These are phyloP conservation scores for Leccinum disarticulatum DNA, from an alignment of 768 basidiomycete species.

Conservation along the genomic window DNA sequence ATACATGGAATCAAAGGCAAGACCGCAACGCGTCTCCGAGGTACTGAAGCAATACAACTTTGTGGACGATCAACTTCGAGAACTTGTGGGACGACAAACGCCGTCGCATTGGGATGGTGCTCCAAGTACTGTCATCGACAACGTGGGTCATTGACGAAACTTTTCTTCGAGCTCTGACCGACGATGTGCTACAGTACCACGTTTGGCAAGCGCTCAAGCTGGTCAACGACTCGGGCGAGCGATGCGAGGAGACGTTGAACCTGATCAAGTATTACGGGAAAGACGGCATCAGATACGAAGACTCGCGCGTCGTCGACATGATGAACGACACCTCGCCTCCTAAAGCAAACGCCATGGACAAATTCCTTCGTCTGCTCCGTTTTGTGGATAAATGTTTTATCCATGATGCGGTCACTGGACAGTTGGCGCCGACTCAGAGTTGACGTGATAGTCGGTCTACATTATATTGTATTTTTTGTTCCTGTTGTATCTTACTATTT, in stretches of 20 bases:
- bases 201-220: slow-evolving; percentile 53
- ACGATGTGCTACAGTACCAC: slow-evolving; percentile 36
- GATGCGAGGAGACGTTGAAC: slow-evolving; percentile 49
- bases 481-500: background rate
- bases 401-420: slow-evolving; percentile 23
- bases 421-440: background rate
- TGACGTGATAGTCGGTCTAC: slow-evolving; percentile 5
- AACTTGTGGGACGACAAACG: slow-evolving; percentile 42
- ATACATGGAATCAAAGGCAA: slow-evolving; percentile 46
- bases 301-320: slow-evolving; percentile 50
- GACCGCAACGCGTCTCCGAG: slow-evolving; percentile 40
- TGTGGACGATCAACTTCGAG: slow-evolving; percentile 49
- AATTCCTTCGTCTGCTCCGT: slow-evolving; percentile 48
- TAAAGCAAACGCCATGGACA: slow-evolving; percentile 47
- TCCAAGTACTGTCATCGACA: slow-evolving; percentile 39
- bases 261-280: slow-evolving; percentile 60
- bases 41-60: slow-evolving; percentile 51
- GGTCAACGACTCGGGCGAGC: slow-evolving; percentile 39
- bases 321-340: slow-evolving; percentile 46
- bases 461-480: slow-evolving; percentile 4
- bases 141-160: slow-evolving; percentile 34
- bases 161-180: background rate
- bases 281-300: slow-evolving; percentile 47
- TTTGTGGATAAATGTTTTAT: slow-evolving; percentile 44
- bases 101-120: slow-evolving; percentile 42